Evolutionary conservation across 2,329 filamentous ascomycete genomes (phyloP), one percentile per base, ranked within the genome.

Genomic region (Hansfordia pulvinata): DNA sequence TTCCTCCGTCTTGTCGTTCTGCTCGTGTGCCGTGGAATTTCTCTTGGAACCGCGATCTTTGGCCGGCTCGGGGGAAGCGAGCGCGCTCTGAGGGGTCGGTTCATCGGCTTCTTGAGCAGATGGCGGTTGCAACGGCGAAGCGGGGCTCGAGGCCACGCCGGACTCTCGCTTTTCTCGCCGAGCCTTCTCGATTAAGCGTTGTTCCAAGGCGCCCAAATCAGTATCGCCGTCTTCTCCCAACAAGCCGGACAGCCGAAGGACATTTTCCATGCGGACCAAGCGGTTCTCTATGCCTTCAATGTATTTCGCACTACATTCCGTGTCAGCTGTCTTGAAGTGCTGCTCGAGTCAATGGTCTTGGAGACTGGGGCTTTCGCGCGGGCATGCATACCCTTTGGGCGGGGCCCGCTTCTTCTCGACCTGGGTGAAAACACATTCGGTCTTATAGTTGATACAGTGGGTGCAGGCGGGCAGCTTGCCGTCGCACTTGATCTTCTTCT

Each of bases 381-480:
- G n/a, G n/a, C n/a, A n/a, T 16, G 16, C 69, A 38, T 67, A 93
- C 85, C 90, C 88, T 64, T 96, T 98, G 2, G 88, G 90, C 28
- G 90, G 88, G 52, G 81, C 90, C 32, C 90, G 72, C 66, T 98
- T 98, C 74, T 98, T 98, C 60, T 98, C 90, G 19, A 96, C 86
- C 50, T 93, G 85, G 1, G 90, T 96, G 49, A 96, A 96, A 41
- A 93, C 72, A 52, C 88, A 98, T 43, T 93, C 85, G 5, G 86
- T 94, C 64, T 94, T 94, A 63, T 94, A 94, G 53, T 94, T 96
- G 51, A 80, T 79, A 53, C 88, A 98, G 55, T 96, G 90, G 6
- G 83, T 86, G 55, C 90, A 98, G 33, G 85, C 76, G 19, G 90
- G 88, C 56, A 93, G 73, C 58, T 92, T 93, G 39, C 90, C 88